Percentiles rank a stretch among this genome's conserved stretches.
Conservation (phyloP, 192 early-diverging fungal genomes). For the Backusella sp. region DNA sequence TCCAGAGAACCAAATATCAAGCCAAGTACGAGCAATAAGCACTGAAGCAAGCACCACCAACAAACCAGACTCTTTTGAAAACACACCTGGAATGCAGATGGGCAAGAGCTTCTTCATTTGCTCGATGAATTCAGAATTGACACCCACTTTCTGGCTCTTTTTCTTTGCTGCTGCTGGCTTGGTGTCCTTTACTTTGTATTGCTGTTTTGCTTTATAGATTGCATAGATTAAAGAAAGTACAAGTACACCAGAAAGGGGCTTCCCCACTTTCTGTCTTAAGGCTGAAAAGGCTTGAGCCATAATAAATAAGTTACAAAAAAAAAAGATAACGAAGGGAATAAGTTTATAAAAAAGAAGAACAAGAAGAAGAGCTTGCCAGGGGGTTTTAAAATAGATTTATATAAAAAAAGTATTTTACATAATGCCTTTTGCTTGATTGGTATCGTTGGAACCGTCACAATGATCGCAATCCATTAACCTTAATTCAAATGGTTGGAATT, state of each 20-base stretch:
- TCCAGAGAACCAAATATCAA: conserved; percentile 62
- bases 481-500: neutral
- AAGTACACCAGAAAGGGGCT: neutral
- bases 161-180: neutral
- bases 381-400: neutral
- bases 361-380: neutral
- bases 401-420: neutral
- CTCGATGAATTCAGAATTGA: conserved; percentile 54
- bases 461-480: neutral
- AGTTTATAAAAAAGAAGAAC: neutral
- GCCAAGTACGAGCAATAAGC: conserved; percentile 58
- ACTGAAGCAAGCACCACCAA: conserved; percentile 48
- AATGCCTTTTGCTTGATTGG: neutral
- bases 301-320: conserved; percentile 1
- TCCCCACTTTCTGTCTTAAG: neutral
- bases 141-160: conserved; percentile 43
- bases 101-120: conserved; percentile 57
- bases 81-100: conserved; percentile 56
- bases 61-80: conserved; percentile 46
- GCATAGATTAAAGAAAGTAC: conserved; percentile 16
- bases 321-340: neutral
- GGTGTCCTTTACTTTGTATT: neutral
- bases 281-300: conserved; percentile 19
- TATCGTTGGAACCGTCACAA: neutral
- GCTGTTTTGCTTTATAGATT: conserved; percentile 10